Base-by-base conservation (phyloP, 805 yeast species). In the Pichia scutulata region DNA sequence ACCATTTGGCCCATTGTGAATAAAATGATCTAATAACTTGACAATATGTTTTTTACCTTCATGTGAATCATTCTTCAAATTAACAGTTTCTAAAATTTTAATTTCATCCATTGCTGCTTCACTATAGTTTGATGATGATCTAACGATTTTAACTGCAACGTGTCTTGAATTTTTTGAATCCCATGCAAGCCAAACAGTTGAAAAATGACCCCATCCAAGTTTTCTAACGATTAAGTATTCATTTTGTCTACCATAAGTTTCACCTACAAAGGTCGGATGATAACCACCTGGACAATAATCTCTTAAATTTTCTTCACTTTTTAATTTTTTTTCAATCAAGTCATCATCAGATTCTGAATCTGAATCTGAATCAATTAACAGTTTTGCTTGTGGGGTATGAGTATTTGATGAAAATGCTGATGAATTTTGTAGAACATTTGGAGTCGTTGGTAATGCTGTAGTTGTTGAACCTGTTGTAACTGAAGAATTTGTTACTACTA, bases 191-290 rank as follows among this genome's bases (percentile, higher is more conserved):
- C 86, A 82, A n/a, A 82, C 87, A 1, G 86, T 81, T 39, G 84
- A 77, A 57, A 82, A 82, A 59, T 81, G 85, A 36, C 88, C 87
- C 85, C 85, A 80, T 3, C 88, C 88, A 9, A 82, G 66, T 61
- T 81, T 81, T 26, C 85, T 66, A 21, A 78, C 68, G 24, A 80
- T 65, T 9, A 67, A 59, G 60, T 80, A 80, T 49, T 72, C 68
- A 49, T 70, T 66, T 44, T 68, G 62, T 8, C 69, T 60, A 39
- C 77, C 78, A 57, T 79, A 78, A 16, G 65, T 60, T 56, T 82
- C 86, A 28, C 82, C 81, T 28, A 77, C 71, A 50, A 57, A 68
- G 4, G 81, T 81, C 2, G 86, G 83, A 59, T 81, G 86, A 63
- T 81, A 81, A 1, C 88, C 88, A 14, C 86, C 86, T 7, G 65